These are phyloP conservation scores for Polyporus tsugae DNA, from an alignment of 1,284 basidiomycete species.

Conservation along the genomic window DNA sequence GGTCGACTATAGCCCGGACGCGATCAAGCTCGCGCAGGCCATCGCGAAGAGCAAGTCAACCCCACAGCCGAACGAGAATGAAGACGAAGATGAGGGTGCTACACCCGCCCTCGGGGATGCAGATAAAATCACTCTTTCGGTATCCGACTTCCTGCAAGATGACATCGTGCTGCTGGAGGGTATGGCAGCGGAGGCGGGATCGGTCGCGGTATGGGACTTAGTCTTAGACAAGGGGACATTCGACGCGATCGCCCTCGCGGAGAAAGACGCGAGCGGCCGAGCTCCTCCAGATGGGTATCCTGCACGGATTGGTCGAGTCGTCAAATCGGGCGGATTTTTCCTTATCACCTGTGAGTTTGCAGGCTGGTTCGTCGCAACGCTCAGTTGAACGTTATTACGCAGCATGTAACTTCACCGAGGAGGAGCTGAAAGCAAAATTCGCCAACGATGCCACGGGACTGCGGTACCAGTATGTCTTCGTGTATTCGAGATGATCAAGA, in stretches of 20 bases:
- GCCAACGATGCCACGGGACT: conserved; percentile 57
- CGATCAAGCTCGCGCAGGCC: conserved; percentile 65
- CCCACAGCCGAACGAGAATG: conserved; percentile 10
- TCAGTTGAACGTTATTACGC: conserved; percentile 1
- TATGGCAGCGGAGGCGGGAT: conserved; percentile 22
- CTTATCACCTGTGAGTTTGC: conserved; percentile 80
- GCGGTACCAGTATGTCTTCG: conserved; percentile 64
- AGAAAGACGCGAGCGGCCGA: conserved; percentile 62
- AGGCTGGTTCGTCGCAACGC: neutral
- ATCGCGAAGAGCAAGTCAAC: conserved; percentile 56
- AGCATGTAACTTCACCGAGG: conserved; percentile 92
- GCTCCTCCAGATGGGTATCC: conserved; percentile 73
- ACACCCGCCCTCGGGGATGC: conserved; percentile 12
- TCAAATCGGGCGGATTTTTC: conserved; percentile 77
- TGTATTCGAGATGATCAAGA: neutral
- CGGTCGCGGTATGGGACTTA: conserved; percentile 61
- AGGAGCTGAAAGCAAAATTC: conserved; percentile 76
- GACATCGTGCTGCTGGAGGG: conserved; percentile 44
- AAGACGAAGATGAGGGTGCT: conserved; percentile 10
- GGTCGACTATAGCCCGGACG: conserved; percentile 84
- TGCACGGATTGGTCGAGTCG: conserved; percentile 59
- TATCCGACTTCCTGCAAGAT: conserved; percentile 68
- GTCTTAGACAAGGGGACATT: conserved; percentile 85
- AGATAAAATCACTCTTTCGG: conserved; percentile 56
- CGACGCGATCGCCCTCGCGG: conserved; percentile 86